Conservation (phyloP, 345 rosid genomes). For the Xanthoceras sorbifolium region DNA sequence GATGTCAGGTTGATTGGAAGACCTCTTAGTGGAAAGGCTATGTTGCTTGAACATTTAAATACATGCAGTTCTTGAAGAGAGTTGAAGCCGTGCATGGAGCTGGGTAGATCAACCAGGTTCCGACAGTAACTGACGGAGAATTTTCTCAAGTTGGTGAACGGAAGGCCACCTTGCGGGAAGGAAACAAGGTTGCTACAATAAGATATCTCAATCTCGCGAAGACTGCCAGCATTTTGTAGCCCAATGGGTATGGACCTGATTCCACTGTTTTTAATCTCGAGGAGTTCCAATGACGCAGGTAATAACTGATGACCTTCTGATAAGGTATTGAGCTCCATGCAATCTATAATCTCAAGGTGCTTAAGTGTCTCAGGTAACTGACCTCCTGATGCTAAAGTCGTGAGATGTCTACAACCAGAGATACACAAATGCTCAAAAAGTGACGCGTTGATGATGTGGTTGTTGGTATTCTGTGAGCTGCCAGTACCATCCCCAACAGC, state of each 20-base stretch:
- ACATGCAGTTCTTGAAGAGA: constrained; percentile 25
- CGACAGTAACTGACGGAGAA: constrained; percentile 1
- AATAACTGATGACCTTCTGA: not conserved
- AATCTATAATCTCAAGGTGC: not conserved
- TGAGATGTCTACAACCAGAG: not conserved
- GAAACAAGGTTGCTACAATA: not conserved
- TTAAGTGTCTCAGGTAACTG: constrained; percentile 14
- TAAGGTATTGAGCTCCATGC: constrained; percentile 12
- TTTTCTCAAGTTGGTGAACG: not conserved
- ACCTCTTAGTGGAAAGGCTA: constrained; percentile 24
- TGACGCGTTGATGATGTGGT: not conserved
- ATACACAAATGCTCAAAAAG: not conserved
- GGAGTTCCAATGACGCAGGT: not conserved
- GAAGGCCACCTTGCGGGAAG: not conserved
- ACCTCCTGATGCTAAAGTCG: not conserved
- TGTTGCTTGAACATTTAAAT: constrained; percentile 16
- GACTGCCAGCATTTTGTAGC: constrained; percentile 16
- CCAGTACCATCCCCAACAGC: too few species aligned
- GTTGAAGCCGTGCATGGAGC: constrained; percentile 6
- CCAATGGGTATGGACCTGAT: not conserved
- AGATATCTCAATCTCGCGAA: constrained; percentile 4
- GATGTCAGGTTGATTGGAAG: constrained; percentile 20
- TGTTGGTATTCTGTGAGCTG: too few species aligned
- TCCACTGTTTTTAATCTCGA: not conserved
- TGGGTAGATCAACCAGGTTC: constrained; percentile 7